These are phyloP conservation scores for Borovskyia barvae DNA, from an alignment of 208 protist genomes.

Conservation along the genomic window DNA sequence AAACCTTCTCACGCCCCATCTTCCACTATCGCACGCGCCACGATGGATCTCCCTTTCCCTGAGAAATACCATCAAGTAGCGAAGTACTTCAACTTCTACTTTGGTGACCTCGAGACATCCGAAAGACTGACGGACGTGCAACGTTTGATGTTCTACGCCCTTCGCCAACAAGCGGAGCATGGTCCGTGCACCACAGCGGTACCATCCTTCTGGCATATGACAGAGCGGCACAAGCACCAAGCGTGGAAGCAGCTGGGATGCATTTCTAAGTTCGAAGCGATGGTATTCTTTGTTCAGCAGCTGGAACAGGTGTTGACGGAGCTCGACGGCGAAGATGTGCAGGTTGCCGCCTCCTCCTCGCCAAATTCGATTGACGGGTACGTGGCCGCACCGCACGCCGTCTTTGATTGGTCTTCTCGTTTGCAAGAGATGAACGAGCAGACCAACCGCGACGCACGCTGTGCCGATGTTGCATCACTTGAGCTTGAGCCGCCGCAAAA, in stretches of 20 bases:
- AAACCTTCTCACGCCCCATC: background rate
- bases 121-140: slow-evolving; percentile 46
- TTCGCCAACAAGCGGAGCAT: slow-evolving; percentile 65
- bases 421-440: slow-evolving; percentile 11
- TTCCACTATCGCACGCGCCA: background rate
- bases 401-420: slow-evolving; percentile 18
- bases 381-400: no score
- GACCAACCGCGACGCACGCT: no score
- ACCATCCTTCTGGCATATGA: slow-evolving; percentile 62
- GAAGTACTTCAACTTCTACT: slow-evolving; percentile 52
- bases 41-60: slow-evolving; percentile 66
- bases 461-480: no score
- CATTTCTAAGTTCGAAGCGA: slow-evolving; percentile 77
- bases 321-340: slow-evolving; percentile 3
- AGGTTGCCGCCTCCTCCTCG: no score
- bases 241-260: slow-evolving; percentile 67
- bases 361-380: no score
- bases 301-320: slow-evolving; percentile 30
- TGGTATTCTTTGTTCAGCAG: slow-evolving; percentile 82
- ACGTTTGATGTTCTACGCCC: slow-evolving; percentile 75
- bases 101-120: slow-evolving; percentile 53
- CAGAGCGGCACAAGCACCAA: slow-evolving; percentile 63
- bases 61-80: slow-evolving; percentile 63
- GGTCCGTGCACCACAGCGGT: slow-evolving; percentile 58
- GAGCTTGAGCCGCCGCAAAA: background rate